phyloP scores from a whole-genome alignment of 2,329 filamentous ascomycete genomes.

The Aspergillus pseudoglaucus region DNA sequence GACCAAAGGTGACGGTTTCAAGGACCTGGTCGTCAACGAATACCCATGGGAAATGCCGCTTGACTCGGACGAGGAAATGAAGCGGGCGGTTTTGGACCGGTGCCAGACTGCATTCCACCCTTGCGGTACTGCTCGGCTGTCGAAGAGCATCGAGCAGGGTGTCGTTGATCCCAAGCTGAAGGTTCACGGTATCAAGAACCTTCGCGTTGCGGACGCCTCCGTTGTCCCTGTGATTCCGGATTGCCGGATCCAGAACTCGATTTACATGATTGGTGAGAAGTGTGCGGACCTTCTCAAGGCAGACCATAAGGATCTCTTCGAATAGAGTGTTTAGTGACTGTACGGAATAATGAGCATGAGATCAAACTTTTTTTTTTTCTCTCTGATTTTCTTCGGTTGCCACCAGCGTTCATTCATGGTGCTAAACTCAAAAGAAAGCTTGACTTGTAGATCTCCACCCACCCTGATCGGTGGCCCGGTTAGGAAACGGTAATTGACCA shows the following conservation, averaged over 20 bases:
- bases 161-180: neutral
- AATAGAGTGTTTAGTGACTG: neutral
- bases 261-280: neutral
- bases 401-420: too few relatives aligned
- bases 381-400: neutral
- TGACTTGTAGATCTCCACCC: too few relatives aligned
- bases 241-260: neutral
- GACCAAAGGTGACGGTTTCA: constrained; percentile 49
- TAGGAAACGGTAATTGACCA: too few relatives aligned
- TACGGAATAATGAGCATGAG: neutral
- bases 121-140: neutral
- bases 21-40: constrained; percentile 23
- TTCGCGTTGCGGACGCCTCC: neutral
- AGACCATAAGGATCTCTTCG: neutral
- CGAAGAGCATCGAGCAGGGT: neutral
- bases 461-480: too few relatives aligned
- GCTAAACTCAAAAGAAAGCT: too few relatives aligned
- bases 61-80: neutral
- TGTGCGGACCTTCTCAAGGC: neutral
- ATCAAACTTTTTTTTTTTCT: neutral
- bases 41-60: constrained; percentile 26
- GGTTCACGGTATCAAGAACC: neutral
- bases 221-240: neutral
- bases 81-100: neutral
- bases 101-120: neutral